These are phyloP conservation scores for Candida albicans DNA, from an alignment of 1,139 yeast genomes.

Conservation along the genomic window DNA sequence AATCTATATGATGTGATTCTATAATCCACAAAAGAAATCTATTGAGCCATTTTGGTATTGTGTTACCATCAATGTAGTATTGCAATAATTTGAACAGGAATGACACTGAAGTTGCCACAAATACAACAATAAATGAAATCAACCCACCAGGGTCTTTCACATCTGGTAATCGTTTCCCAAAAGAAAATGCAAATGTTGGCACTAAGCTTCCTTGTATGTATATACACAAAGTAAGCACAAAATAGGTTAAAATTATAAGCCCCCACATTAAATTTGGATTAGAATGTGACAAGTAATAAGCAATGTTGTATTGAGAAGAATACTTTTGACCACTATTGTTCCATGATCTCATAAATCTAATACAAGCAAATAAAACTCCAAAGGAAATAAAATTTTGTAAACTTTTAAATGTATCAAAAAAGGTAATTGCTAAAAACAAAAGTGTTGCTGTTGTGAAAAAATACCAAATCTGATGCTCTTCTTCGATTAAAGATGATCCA, in stretches of 20 bases:
- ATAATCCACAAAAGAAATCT: conserved; percentile 33
- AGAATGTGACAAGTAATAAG: conserved; percentile 43
- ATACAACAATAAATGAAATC: conserved; percentile 40
- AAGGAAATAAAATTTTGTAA: conserved; percentile 16
- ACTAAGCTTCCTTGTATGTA: conserved; percentile 31
- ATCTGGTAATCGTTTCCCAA: conserved; percentile 5
- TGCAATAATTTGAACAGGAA: conserved; percentile 60
- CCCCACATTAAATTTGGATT: conserved; percentile 47
- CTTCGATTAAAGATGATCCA: conserved; percentile 94
- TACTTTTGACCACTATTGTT: conserved; percentile 87
- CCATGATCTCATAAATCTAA: conserved; percentile 80
- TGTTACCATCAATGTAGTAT: conserved; percentile 54
- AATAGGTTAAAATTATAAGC: conserved; percentile 44
- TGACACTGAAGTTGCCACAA: conserved; percentile 39
- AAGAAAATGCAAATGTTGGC: conserved; percentile 6
- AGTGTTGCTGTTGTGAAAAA: conserved; percentile 50
- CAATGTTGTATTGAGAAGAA: conserved; percentile 44
- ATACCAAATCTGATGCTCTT: conserved; percentile 98
- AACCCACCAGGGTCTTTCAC: conserved; percentile 25
- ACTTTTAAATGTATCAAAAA: conserved; percentile 11
- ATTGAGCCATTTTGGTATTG: conserved; percentile 40
- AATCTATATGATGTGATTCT: conserved; percentile 22
- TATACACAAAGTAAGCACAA: conserved; percentile 21
- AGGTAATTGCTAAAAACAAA: conserved; percentile 16
- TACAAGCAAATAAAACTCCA: conserved; percentile 34